Evolutionary conservation across 2,329 filamentous ascomycete genomes (phyloP).

Genomic region (Fusarium siculi): DNA sequence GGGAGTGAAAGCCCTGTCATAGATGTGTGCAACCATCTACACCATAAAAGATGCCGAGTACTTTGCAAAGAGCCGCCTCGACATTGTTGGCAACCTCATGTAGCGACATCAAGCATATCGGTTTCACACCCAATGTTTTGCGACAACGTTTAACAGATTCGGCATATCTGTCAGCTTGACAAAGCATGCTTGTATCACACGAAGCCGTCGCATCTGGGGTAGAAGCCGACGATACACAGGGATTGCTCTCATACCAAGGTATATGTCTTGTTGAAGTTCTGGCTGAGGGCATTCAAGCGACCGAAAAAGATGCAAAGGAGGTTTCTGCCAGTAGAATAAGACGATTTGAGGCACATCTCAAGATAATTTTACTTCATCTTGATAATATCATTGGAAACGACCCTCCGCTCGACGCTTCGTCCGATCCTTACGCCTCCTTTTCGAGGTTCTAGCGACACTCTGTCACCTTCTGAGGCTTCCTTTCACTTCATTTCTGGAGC

Average conservation of each 20-base stretch:
- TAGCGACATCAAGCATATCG: neutral
- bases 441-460: neutral
- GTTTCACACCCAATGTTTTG: neutral
- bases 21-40: neutral
- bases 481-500: neutral
- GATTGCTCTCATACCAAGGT: constrained; percentile 12
- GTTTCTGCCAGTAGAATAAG: neutral
- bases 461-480: neutral
- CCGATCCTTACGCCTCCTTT: neutral
- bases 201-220: constrained; percentile 17
- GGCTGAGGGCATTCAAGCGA: constrained; percentile 26
- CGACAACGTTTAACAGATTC: constrained; percentile 5
- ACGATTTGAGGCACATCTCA: neutral
- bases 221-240: constrained; percentile 26
- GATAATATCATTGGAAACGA: too few relatives aligned
- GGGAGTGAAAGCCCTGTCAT: neutral
- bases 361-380: neutral
- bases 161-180: constrained; percentile 34
- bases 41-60: constrained; percentile 14
- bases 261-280: neutral
- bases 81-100: neutral
- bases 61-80: constrained; percentile 12
- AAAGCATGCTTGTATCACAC: constrained; percentile 23
- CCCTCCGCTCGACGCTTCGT: neutral
- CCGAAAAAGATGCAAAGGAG: neutral